Conservation (phyloP, 1,284 basidiomycete species). For the Puccinia coronata region DNA sequence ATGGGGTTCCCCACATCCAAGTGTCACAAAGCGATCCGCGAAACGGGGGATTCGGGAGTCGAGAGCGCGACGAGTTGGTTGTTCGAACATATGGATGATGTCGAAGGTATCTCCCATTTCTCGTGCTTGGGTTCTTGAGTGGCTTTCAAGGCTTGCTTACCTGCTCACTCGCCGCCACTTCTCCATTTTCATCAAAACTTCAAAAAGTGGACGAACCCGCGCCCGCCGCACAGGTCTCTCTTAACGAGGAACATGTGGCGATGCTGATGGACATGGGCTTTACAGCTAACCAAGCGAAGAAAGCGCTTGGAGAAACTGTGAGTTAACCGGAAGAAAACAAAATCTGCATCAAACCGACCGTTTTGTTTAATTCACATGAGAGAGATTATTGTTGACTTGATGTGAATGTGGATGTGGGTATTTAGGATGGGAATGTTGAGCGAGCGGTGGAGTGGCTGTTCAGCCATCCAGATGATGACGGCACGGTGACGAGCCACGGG, state of each 20-base stretch:
- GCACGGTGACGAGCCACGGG: conserved; percentile 65
- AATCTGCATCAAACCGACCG: too few species aligned
- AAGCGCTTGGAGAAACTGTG: conserved; percentile 66
- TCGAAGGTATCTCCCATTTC: conserved; percentile 9
- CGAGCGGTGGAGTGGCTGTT: conserved; percentile 97
- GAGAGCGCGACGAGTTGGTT: conserved; percentile 94
- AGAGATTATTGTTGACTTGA: too few species aligned
- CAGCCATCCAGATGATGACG: conserved; percentile 82
- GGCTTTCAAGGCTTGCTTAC: background rate
- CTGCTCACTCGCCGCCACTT: too few species aligned
- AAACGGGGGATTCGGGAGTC: conserved; percentile 72
- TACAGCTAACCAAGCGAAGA: conserved; percentile 75
- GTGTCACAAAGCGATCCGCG: conserved; percentile 83
- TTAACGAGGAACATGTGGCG: conserved; percentile 53
- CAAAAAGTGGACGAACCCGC: background rate
- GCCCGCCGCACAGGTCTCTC: background rate
- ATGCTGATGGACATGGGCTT: conserved; percentile 94
- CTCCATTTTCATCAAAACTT: background rate
- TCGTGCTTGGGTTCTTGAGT: too few species aligned
- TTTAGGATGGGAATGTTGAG: conserved; percentile 72
- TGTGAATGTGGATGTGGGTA: too few species aligned
- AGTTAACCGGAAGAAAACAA: too few species aligned
- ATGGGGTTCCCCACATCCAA: conserved; percentile 86
- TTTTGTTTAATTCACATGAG: too few species aligned
- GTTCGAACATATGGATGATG: conserved; percentile 90